Base-by-base conservation (phyloP, 139 green algal genomes). In the Chlamydomonas urium region DNA sequence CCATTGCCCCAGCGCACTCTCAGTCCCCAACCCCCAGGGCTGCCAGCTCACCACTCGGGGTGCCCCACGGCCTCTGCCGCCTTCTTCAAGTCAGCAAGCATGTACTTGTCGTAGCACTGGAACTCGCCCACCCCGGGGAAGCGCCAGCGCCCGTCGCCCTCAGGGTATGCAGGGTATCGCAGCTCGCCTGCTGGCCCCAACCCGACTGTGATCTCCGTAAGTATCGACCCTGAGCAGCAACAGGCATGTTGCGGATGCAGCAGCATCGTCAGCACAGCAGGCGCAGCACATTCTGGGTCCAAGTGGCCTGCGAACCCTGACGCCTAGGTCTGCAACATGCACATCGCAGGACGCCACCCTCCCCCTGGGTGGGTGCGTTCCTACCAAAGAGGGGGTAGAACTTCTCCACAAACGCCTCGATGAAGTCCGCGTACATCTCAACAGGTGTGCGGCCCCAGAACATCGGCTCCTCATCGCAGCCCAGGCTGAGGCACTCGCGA, bases 31-130 rank as follows among this genome's bases (percentile, higher is more conserved):
- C n/a, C n/a, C n/a, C n/a, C n/a, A n/a, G n/a, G n/a, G n/a, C n/a
- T n/a, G n/a, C n/a, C n/a, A n/a, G 29, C 73, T 29, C 76, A 90
- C 92, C 94, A 99, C 62, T 97, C 92, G 0, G 91, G 87, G 28
- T 88, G 86, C 10, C 93, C 93, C 0, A 83, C 81, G 4, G 71
- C 77, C 10, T 90, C 66, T 2, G 94, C 94, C 34, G 81, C 73
- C 10, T 61, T 50, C 29, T 74, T 68, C 63, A 99, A 73, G 72
- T 86, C 77, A 17, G 73, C 78, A 21, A 99, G 87, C 95, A 98
- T 97, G 87, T 96, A 98, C 74, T 84, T 86, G 84, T 99, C 94
- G 74, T 97, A 98, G 86, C 95, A 99, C 83, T 99, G 94, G 84
- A 98, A 99, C 82, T 99, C 91, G 26, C 94, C 94, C 21, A 99